phyloP scores from a whole-genome alignment of 306 rosid genomes.

The Calophaca sinica region DNA sequence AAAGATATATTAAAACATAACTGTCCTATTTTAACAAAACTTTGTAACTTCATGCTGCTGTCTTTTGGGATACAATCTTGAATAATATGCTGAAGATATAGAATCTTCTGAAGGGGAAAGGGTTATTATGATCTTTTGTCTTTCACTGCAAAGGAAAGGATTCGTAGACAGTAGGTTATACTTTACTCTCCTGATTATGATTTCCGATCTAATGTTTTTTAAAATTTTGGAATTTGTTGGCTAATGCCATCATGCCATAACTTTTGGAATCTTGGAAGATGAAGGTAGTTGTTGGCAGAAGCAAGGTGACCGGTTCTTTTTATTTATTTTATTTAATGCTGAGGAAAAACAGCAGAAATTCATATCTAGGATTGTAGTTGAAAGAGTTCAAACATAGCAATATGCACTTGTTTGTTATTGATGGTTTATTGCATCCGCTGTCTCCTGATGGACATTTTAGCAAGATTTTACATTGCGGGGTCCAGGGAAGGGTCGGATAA shows the following conservation, averaged over 20 bases:
- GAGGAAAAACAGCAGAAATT: background rate
- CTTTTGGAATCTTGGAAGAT: slow-evolving; percentile 14
- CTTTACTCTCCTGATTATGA: slow-evolving; percentile 7
- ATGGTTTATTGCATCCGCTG: slow-evolving; percentile 4
- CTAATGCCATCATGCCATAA: slow-evolving; percentile 16
- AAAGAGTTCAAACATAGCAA: slow-evolving; percentile 23
- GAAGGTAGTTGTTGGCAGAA: slow-evolving; percentile 5
- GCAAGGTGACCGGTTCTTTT: slow-evolving; percentile 7
- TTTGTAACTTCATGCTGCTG: background rate
- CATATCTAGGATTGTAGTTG: background rate
- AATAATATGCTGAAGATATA: slow-evolving; percentile 20
- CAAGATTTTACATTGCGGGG: slow-evolving; percentile 9
- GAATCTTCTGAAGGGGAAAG: slow-evolving; percentile 11
- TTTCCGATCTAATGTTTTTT: background rate
- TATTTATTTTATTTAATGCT: background rate
- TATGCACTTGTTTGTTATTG: background rate
- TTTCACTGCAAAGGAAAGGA: background rate
- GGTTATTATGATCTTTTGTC: background rate
- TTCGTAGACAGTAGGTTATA: background rate
- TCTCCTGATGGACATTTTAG: background rate
- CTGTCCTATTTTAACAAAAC: background rate
- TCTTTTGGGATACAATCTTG: background rate
- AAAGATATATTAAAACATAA: background rate
- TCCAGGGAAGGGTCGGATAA: background rate
- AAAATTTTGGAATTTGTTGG: slow-evolving; percentile 23